These are phyloP conservation scores for Marasmius oreades DNA, from an alignment of 1,284 basidiomycete genomes.

Conservation along the genomic window DNA sequence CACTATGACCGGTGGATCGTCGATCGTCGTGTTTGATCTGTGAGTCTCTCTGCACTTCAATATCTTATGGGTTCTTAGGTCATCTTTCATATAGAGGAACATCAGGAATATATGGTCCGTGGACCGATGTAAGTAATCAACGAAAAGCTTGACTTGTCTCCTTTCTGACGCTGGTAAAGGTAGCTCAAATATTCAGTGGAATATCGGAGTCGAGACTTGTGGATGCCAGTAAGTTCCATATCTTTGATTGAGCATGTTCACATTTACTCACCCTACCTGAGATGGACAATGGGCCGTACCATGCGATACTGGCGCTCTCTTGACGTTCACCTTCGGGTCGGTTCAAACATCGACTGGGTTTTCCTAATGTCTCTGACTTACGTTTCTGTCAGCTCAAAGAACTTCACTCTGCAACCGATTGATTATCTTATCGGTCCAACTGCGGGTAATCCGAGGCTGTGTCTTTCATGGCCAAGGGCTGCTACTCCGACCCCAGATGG, in stretches of 20 bases:
- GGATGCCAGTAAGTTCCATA: slow-evolving; percentile 35
- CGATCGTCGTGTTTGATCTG: slow-evolving; percentile 78
- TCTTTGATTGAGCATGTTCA: background rate
- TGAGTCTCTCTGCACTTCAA: slow-evolving; percentile 31
- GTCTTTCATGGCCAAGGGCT: slow-evolving; percentile 81
- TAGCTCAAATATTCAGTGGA: slow-evolving; percentile 60
- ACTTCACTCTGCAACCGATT: slow-evolving; percentile 69
- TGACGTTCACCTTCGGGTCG: slow-evolving; percentile 77
- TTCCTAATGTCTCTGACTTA: background rate
- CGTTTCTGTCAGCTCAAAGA: slow-evolving; percentile 35
- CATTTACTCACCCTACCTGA: slow-evolving; percentile 17
- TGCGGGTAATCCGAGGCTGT: slow-evolving; percentile 61
- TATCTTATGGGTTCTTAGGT: slow-evolving; percentile 7
- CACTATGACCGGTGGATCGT: slow-evolving; percentile 47
- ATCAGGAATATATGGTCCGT: slow-evolving; percentile 77
- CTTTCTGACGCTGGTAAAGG: slow-evolving; percentile 38
- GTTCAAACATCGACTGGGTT: slow-evolving; percentile 15
- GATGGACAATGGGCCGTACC: slow-evolving; percentile 82
- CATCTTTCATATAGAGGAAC: slow-evolving; percentile 51
- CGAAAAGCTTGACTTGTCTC: background rate
- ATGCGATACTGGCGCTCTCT: slow-evolving; percentile 62
- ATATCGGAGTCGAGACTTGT: slow-evolving; percentile 73
- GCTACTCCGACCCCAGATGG: slow-evolving; percentile 66
- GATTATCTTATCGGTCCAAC: slow-evolving; percentile 83
- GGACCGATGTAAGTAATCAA: slow-evolving; percentile 58